Evolutionary conservation across 2,329 filamentous ascomycete genomes (phyloP).

Genomic region (Colletotrichum aenigma): DNA sequence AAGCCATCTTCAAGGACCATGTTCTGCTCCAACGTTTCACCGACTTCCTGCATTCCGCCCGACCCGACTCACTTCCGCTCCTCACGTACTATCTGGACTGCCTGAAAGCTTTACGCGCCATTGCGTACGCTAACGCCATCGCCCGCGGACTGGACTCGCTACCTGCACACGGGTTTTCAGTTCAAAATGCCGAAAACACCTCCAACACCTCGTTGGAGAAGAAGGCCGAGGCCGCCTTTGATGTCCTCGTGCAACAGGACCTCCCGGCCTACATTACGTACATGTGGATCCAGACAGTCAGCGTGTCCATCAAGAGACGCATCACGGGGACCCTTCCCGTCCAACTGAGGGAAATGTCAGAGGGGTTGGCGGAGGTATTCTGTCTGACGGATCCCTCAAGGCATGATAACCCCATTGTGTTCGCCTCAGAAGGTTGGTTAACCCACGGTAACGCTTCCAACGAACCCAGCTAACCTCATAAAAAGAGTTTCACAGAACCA

Average conservation of each 20-base stretch:
- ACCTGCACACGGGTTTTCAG: constrained; percentile 58
- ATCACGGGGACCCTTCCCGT: constrained; percentile 71
- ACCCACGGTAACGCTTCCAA: accelerated
- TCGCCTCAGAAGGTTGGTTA: constrained; percentile 71
- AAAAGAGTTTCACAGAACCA: constrained; percentile 71
- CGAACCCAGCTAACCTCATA: neutral
- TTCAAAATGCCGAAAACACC: constrained; percentile 53
- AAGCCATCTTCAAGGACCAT: constrained; percentile 68
- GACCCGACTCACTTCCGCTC: constrained; percentile 67
- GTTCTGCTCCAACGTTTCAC: constrained; percentile 69
- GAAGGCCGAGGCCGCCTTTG: constrained; percentile 69
- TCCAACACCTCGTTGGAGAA: constrained; percentile 63
- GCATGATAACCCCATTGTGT: constrained; percentile 77
- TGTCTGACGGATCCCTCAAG: constrained; percentile 77
- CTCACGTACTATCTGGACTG: constrained; percentile 76
- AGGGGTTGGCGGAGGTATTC: constrained; percentile 78
- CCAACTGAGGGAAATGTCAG: constrained; percentile 70
- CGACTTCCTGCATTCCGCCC: constrained; percentile 64
- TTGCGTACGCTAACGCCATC: constrained; percentile 74
- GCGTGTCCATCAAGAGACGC: constrained; percentile 68
- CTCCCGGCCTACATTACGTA: constrained; percentile 75
- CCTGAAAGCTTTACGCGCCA: constrained; percentile 72
- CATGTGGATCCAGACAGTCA: constrained; percentile 72
- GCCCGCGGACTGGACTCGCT: constrained; percentile 64
- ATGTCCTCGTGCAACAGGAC: constrained; percentile 68